A percentile compares a stretch with the other conserved stretches of the same genome.
phyloP scores from a whole-genome alignment of 805 yeast species.

The Kurtzmaniella fragi region DNA sequence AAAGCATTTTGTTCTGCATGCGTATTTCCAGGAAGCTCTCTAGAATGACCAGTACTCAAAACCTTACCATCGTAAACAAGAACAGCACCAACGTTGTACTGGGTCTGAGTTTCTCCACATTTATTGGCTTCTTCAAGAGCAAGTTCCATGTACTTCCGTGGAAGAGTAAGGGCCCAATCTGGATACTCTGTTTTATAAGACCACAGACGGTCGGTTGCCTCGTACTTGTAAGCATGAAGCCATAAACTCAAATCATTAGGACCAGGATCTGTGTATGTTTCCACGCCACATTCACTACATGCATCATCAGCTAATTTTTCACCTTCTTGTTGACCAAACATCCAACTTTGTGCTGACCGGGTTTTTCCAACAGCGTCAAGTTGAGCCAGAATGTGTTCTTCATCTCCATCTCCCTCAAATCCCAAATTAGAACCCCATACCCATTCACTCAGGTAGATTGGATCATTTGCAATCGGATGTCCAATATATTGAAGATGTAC shows the following conservation, averaged over 20 bases:
- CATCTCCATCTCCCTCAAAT: constrained; percentile 48
- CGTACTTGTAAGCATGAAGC: constrained; percentile 86
- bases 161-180: constrained; percentile 69
- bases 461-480: constrained; percentile 47
- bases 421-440: constrained; percentile 85
- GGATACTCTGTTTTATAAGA: constrained; percentile 72
- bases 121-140: constrained; percentile 77
- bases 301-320: constrained; percentile 55
- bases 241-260: constrained; percentile 81
- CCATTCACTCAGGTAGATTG: constrained; percentile 70
- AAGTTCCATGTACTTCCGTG: constrained; percentile 58
- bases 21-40: constrained; percentile 91
- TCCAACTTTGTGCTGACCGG: constrained; percentile 63
- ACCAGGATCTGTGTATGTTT: constrained; percentile 82
- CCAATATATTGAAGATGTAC: constrained; percentile 82
- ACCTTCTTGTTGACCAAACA: constrained; percentile 54
- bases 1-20: constrained; percentile 97
- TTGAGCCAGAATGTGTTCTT: constrained; percentile 39
- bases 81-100: constrained; percentile 92
- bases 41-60: constrained; percentile 78
- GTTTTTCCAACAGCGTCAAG: constrained; percentile 70
- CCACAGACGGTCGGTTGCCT: constrained; percentile 58
- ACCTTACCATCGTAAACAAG: constrained; percentile 57
- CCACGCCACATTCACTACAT: constrained; percentile 66
- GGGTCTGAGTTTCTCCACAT: constrained; percentile 78